Evolutionary conservation across 164 flowering plant genomes (phyloP), one percentile per base, ranked within the genome.

Genomic region (Macadamia tetraphylla): DNA sequence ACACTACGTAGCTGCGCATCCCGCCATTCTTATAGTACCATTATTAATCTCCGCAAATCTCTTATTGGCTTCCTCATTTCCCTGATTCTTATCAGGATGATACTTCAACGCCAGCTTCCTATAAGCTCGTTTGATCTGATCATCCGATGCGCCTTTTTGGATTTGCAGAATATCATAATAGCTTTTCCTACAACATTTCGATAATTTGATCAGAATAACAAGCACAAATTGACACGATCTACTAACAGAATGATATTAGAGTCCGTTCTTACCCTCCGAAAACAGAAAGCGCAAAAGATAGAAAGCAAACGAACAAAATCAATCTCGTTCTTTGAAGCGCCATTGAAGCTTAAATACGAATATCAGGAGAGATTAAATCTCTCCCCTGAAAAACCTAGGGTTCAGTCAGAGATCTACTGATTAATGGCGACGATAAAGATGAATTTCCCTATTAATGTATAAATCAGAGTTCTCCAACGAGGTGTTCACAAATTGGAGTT

Each of bases 11-110:
- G 48, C 30, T 17, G 30, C 29, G 12, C 7, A 6, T 0, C 8
- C 0, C 0, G 9, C 1, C 6, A 35, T 14, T 44, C n/a, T 11
- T 81, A 92, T 98, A 98, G 73, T 81, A 94, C 99, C 99, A 74
- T 95, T 95, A 65, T 73, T 95, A 59, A 95, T 95, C 74, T 95
- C 99, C 0, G 98, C 90, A 65, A 95, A 95, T 81, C 64, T 81
- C 84, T 86, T 91, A 70, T 83, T 91, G 3, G 99, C 98, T 76
- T 95, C 99, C 70, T 92, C 99, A 68, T 92, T 95, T n/a, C 97
- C 99, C 57, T 73, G 94, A 69, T 95, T 95, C 82, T 95, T 95
- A 75, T 95, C 99, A 3, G 99, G 99, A 79, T 95, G 99, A 63
- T 86, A 95, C 82, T 95, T 95, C 85, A 95, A 78, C 0, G 98